Base-by-base conservation (phyloP, 2,329 filamentous ascomycete genomes). In the Fusarium albosuccineum region DNA sequence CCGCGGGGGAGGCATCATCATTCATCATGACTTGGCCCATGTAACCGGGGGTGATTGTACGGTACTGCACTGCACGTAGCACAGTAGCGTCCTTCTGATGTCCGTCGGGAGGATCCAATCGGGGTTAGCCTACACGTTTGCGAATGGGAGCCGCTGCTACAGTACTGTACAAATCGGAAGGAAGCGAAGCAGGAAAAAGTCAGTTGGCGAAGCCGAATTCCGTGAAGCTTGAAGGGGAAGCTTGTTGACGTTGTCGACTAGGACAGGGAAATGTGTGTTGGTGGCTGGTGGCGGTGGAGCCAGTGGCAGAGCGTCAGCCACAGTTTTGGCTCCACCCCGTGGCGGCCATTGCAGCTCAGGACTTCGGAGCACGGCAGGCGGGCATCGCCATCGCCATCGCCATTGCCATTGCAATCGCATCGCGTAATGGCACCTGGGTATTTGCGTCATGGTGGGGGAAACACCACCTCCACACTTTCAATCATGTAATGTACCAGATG, bases 391-490 rank as follows among this genome's bases (percentile, higher is more conserved):
- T 46, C 33, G 14, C 53, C 37, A 46, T 40, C 9, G 39, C 36
- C 49, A 29, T 41, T 49, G 22, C 34, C 29, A 14, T 36, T 26
- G 9, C 41, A 49, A 26, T 22, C 17, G 39, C 45, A 66, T 66
- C 57, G 41, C 67, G 67, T 68, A 70, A 70, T 68, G 40, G n/a
- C 36, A 22, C 58, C 42, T 51, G 42, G 33, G n/a, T 50, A 36
- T 37, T 60, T 70, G 68, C 68, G 68, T 70, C 68, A 70, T 64
- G 41, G 58, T 66, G 22, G 22, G 22, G 68, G 68, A 34, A 44
- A 39, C 14, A n/a, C 2, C 26, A 29, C 51, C 40, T n/a, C 62
- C 62, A 60, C 37, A 44, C 40, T 48, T 34, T 8, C 34, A 30
- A 40, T 52, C 33, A 41, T n/a, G 9, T 17, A 45, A 44, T 40